phyloP scores from a whole-genome alignment of 768 basidiomycete species.

The Termitomyces sp. region DNA sequence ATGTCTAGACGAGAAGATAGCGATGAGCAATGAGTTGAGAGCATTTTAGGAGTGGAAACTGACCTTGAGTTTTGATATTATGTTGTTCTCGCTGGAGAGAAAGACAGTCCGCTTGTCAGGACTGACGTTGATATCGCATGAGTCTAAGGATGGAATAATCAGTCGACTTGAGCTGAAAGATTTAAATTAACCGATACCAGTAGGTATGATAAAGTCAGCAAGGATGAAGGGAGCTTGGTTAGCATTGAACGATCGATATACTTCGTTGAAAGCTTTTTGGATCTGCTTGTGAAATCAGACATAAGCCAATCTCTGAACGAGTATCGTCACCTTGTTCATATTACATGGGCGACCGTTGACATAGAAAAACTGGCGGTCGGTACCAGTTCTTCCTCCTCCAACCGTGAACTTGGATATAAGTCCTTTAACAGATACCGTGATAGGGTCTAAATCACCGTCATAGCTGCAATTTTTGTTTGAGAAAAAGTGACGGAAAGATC shows the following conservation, averaged over 20 bases:
- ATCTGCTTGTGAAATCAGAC: conserved; percentile 40
- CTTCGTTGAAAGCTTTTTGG: conserved; percentile 89
- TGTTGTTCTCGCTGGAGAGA: conserved; percentile 79
- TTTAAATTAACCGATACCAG: conserved; percentile 44
- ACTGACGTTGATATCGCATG: conserved; percentile 90
- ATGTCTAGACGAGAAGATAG: conserved; percentile 37
- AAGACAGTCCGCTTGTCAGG: conserved; percentile 98
- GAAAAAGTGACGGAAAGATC: background rate
- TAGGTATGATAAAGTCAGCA: conserved; percentile 80
- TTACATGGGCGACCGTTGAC: conserved; percentile 72
- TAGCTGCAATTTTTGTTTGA: background rate
- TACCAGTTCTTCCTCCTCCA: conserved; percentile 62
- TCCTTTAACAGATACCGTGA: conserved; percentile 57
- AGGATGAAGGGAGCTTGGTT: conserved; percentile 79
- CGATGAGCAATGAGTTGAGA: background rate
- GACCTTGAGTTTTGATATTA: conserved; percentile 80
- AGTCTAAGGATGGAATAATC: conserved; percentile 38
- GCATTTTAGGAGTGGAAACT: background rate
- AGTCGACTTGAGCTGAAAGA: background rate
- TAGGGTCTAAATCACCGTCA: conserved; percentile 29
- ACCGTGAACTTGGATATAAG: conserved; percentile 80
- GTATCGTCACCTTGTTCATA: conserved; percentile 50
- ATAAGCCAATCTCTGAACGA: background rate
- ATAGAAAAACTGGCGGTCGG: conserved; percentile 87
- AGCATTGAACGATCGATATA: conserved; percentile 77